These are phyloP conservation scores for Avena atlantica DNA, from an alignment of 176 grass and related monocot species.

Conservation along the genomic window DNA sequence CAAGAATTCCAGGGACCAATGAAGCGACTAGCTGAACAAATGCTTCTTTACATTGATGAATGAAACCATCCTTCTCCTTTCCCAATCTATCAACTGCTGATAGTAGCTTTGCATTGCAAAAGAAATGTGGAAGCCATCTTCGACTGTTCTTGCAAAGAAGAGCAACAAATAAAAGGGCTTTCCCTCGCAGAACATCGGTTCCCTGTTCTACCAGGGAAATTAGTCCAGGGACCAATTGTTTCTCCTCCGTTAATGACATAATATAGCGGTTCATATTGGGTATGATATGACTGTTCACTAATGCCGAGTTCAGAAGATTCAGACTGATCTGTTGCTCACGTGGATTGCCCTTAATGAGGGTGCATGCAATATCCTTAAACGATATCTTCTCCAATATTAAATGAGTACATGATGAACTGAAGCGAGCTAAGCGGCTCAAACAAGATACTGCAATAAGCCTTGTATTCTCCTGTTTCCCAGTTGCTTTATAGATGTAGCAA, in stretches of 20 bases:
- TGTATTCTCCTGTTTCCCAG: slow-evolving; percentile 90
- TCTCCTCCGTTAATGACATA: slow-evolving; percentile 77
- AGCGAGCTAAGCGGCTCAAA: slow-evolving; percentile 79
- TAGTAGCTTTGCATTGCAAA: slow-evolving; percentile 82
- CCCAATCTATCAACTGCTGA: slow-evolving; percentile 87
- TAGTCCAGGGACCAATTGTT: slow-evolving; percentile 72
- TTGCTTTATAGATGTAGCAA: slow-evolving; percentile 92
- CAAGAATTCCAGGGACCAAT: slow-evolving; percentile 78
- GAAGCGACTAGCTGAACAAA: slow-evolving; percentile 80
- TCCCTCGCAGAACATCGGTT: slow-evolving; percentile 85
- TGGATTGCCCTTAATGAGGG: slow-evolving; percentile 77
- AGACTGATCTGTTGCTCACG: slow-evolving; percentile 91
- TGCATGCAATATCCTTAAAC: slow-evolving; percentile 76
- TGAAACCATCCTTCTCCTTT: slow-evolving; percentile 86
- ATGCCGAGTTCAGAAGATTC: slow-evolving; percentile 82
- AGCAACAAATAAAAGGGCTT: slow-evolving; percentile 84
- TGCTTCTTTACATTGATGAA: slow-evolving; percentile 78
- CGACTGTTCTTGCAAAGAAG: slow-evolving; percentile 95
- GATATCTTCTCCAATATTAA: slow-evolving; percentile 78
- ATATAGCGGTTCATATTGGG: slow-evolving; percentile 84
- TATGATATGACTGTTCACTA: slow-evolving; percentile 68
- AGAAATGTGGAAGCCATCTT: slow-evolving; percentile 91
- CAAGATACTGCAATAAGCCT: slow-evolving; percentile 93
- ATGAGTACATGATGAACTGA: slow-evolving; percentile 82
- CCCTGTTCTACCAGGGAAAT: slow-evolving; percentile 83